Percentiles rank a stretch among this genome's conserved stretches.
phyloP scores from a whole-genome alignment of 495 filamentous ascomycete genomes.

The Neurospora terricola region DNA sequence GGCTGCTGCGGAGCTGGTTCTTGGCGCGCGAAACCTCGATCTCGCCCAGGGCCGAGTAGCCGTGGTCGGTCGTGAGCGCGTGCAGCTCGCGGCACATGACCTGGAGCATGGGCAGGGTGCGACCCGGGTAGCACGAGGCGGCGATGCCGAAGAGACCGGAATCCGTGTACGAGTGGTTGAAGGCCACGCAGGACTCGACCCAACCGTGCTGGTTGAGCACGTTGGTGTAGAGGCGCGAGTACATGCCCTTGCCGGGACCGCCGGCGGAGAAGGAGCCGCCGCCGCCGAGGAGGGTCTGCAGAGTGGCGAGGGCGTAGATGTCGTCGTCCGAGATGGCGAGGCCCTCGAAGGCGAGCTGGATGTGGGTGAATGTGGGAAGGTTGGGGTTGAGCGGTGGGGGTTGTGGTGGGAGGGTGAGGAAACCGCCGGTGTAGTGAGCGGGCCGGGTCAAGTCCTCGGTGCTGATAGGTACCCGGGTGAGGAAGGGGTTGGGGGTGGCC shows the following conservation, averaged over 20 bases:
- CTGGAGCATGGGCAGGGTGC: constrained; percentile 72
- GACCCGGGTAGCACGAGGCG: constrained; percentile 68
- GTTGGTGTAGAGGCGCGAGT: constrained; percentile 92
- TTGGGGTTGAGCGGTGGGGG: constrained; percentile 67
- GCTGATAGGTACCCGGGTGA: constrained; percentile 29
- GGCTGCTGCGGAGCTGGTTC: constrained; percentile 83
- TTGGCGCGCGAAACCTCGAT: constrained; percentile 91
- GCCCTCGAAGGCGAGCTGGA: constrained; percentile 93
- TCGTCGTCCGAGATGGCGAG: constrained; percentile 81
- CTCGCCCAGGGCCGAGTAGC: constrained; percentile 56
- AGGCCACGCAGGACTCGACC: constrained; percentile 89
- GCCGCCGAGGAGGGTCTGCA: constrained; percentile 91
- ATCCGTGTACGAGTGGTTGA: constrained; percentile 96
- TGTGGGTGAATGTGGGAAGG: constrained; percentile 74
- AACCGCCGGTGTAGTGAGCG: constrained; percentile 88
- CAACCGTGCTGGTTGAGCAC: constrained; percentile 94
- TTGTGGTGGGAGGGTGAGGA: constrained; percentile 71
- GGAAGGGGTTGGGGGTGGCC: constrained; percentile 37
- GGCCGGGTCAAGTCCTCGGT: constrained; percentile 50
- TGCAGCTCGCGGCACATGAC: constrained; percentile 87
- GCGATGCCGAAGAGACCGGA: constrained; percentile 90
- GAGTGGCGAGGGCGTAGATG: constrained; percentile 92
- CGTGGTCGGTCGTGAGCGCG: constrained; percentile 61
- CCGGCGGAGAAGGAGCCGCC: constrained; percentile 97
- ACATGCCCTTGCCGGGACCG: constrained; percentile 98